Base-by-base conservation (phyloP, 176 grass and related monocot genomes). In the Cocos nucifera region DNA sequence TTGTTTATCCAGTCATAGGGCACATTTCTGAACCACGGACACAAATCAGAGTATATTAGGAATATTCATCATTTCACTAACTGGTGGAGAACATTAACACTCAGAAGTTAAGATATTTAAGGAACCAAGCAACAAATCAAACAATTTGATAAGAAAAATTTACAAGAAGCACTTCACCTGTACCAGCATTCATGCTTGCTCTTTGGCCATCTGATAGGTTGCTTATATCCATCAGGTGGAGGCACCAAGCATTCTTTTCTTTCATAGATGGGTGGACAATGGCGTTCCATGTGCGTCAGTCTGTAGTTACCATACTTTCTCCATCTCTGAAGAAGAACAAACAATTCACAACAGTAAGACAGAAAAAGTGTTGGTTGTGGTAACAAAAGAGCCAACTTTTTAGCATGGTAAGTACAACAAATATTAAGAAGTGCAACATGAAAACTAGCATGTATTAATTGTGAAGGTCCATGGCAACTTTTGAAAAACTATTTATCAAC, bases 1-100 rank as follows among this genome's bases (percentile, higher is more conserved):
- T 85, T 95, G 80, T 90, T 95, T 78, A 95, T 95, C 91, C 91
- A 95, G 66, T 95, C 91, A 82, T 95, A 95, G 12, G 91, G 91
- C 1, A 95, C 91, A 77, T 95, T 95, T 50, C 91, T 82, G 30
- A 56, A 64, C 29, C 39, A 66, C 50, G 51, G 16, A 49, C 10
- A 35, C 39, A 56, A 63, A 64, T 14, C 5, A 19, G 17, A 65
- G 32, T 35, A 35, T 35, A 35, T 35, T 32, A 32, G 29, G 5
- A 0, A 15, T 6, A 21, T 19, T 49, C 2, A 22, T 4, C 49
- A 23, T 10, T 22, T 58, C 3, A 17, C 4, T 32, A 32, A 32
- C 29, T 7, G 5, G 29, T 7, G 5, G 29, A 32, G 5, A 32
- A 7, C 29, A 35, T 35, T 35, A 35, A 35, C 32, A 6, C 7